Percentiles rank a stretch among this genome's conserved stretches.
Evolutionary conservation across 345 rosid species (phyloP).

Genomic region (Eucalyptus marginata): DNA sequence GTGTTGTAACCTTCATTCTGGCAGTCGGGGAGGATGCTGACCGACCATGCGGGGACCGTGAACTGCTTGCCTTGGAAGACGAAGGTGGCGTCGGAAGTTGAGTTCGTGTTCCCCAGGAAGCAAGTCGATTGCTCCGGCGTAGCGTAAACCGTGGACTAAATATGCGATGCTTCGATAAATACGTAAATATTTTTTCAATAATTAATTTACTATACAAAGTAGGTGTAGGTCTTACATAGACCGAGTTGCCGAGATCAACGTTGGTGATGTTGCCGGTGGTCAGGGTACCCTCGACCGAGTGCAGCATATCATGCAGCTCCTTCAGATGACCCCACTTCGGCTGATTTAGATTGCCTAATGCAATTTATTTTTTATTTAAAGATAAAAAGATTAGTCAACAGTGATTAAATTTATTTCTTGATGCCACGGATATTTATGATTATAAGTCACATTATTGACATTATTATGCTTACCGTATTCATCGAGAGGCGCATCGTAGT

Average conservation of each 20-base stretch:
- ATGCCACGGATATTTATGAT: background rate
- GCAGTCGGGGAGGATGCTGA: slow-evolving; percentile 59
- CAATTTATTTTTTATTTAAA: background rate
- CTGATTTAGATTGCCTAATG: slow-evolving; percentile 46
- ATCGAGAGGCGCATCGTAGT: slow-evolving; percentile 29
- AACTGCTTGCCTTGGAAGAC: slow-evolving; percentile 27
- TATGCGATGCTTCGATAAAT: background rate
- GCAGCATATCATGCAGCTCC: slow-evolving; percentile 45
- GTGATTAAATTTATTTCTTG: background rate
- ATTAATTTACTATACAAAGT: background rate
- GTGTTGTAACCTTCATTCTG: slow-evolving; percentile 42
- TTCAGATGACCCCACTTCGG: slow-evolving; percentile 79
- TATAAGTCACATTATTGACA: background rate
- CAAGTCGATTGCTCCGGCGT: slow-evolving; percentile 29
- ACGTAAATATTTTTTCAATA: background rate
- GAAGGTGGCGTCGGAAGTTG: slow-evolving; percentile 20
- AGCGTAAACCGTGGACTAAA: slow-evolving; percentile 32
- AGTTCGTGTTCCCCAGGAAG: slow-evolving; percentile 41
- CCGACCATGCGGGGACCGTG: slow-evolving; percentile 60
- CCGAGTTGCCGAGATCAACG: slow-evolving; percentile 19
- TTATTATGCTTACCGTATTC: slow-evolving; percentile 26
- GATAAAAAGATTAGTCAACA: background rate
- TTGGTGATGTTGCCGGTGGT: slow-evolving; percentile 35
- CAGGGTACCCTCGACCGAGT: slow-evolving; percentile 36
- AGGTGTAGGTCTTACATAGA: slow-evolving; percentile 5